Base-by-base conservation (phyloP, 1,284 basidiomycete species). In the Ceratobasidium papillatum region DNA sequence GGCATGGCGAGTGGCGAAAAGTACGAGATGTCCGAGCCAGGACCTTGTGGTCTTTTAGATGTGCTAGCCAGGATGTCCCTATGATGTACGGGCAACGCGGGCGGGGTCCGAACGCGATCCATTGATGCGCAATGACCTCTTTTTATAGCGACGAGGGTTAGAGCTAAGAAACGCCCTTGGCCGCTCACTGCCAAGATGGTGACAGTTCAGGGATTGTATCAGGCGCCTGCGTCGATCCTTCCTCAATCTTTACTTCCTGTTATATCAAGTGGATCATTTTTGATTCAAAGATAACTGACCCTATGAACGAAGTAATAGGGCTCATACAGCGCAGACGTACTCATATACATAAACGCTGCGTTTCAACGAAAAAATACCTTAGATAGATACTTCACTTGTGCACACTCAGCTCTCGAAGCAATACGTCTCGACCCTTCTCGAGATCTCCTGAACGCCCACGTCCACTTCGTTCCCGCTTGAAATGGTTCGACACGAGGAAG, bases 401-500 rank as follows among this genome's bases (percentile, higher is more conserved):
- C 43, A 51, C 56, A 25, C 68, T 61, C 17, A 72, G 68, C 43
- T 72, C 68, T 36, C 68, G 54, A 38, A 72, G 51, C 56, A 72
- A 25, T 14, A 72, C 41, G 22, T 72, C 68, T 27, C 68, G 52
- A n/a, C 68, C 68, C 22, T 72, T 72, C 34, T 59, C 68, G 25
- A 54, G 52, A 11, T 54, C 52, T 14, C 52, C 52, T n/a, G 30
- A 49, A 49, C 68, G 68, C 56, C 56, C 68, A 38, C 75, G 59
- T 11, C 78, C 80, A 51, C 80, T 80, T 22, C 89, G 84, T 77
- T 89, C 86, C 77, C 90, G 88, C 79, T 93, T 92, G 84, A 91
- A 90, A 79, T 91, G 86, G 78, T 94, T 90, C 12, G 92, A 93
- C 77, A 94, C 86, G 73, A 94, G 83, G 84, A 94, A 94, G 0